Base-by-base conservation (phyloP, 164 flowering plant genomes). In the Cinnamomum micranthum region DNA sequence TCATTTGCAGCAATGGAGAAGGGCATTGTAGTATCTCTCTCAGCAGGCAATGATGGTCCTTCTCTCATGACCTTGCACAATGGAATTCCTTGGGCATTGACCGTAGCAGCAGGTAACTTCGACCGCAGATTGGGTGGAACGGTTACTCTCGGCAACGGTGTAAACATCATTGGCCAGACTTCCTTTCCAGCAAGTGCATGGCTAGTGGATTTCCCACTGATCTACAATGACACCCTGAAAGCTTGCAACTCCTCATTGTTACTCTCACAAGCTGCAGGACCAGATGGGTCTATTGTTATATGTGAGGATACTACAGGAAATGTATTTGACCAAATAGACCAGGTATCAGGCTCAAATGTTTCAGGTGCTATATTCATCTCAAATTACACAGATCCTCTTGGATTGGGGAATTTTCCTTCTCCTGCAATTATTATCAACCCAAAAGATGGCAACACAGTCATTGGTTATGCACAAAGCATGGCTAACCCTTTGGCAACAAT, bases 281-380 rank as follows among this genome's bases (percentile, higher is more conserved):
- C 47, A 1, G 47, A 41, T 1, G n/a, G 60, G 20, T 60, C 25
- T 65, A 74, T 79, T 6, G 76, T 77, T 27, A 65, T 82, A 41
- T 82, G 84, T 51, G 69, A 71, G 28, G 70, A 47, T 22, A 74
- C 31, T 22, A 9, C 0, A 41, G 71, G 69, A 0, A n/a, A 66
- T 9, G 3, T 87, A 13, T 68, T 1, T 1, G 60, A n/a, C 70
- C 93, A 88, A 80, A 69, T 85, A 2, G 5, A 70, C 0, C 52
- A 65, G 24, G 78, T 84, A 10, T 0, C 31, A 0, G 11, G 15
- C 9, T 80, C 88, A 13, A 64, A 35, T 1, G 87, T 80, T 0
- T 70, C 83, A 0, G 94, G 83, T 13, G 95, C 84, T 0, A 59
- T 90, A 20, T 90, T 90, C 80, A 85, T 90, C 12, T 59, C 89